A percentile compares a stretch with the other conserved stretches of the same genome.
Conservation (phyloP, 192 early-diverging fungal species). For the Oehlia diaphana region DNA sequence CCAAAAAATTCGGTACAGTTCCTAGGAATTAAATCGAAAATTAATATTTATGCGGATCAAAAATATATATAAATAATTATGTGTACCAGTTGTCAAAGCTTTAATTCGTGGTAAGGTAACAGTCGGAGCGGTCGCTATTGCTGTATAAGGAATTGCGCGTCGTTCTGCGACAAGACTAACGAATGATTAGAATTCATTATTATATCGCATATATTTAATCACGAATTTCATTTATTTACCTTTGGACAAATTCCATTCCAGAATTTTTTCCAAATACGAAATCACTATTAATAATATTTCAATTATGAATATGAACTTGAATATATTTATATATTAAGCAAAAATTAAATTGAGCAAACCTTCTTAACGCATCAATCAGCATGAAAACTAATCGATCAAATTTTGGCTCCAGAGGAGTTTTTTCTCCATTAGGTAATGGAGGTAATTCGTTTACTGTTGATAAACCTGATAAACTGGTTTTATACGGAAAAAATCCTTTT, state of each 20-base stretch:
- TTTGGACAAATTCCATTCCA: constrained; percentile 61
- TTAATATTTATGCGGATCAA: neutral
- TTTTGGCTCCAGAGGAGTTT: constrained; percentile 23
- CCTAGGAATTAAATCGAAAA: constrained; percentile 28
- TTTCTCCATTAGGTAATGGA: constrained; percentile 22
- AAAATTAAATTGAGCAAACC: constrained; percentile 37
- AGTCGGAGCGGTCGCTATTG: constrained; percentile 64
- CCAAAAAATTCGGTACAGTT: constrained; percentile 77
- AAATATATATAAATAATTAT: neutral
- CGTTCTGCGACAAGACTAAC: constrained; percentile 52
- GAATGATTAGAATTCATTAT: constrained; percentile 38
- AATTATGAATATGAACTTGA: neutral
- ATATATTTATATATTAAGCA: neutral
- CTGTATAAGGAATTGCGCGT: constrained; percentile 54
- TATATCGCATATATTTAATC: neutral
- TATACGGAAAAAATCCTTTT: constrained; percentile 82
- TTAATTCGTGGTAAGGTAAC: constrained; percentile 83
- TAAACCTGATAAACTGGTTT: constrained; percentile 64
- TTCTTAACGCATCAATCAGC: constrained; percentile 73
- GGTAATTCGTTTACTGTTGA: constrained; percentile 46
- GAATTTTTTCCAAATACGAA: constrained; percentile 71
- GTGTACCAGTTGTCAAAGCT: constrained; percentile 71
- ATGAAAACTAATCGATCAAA: constrained; percentile 66
- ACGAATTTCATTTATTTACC: constrained; percentile 41
- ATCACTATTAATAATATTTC: constrained; percentile 44